Evolutionary conservation across 2,329 filamentous ascomycete species (phyloP), one percentile per base, ranked within the genome.

Genomic region (Pseudocercospora crystallina): DNA sequence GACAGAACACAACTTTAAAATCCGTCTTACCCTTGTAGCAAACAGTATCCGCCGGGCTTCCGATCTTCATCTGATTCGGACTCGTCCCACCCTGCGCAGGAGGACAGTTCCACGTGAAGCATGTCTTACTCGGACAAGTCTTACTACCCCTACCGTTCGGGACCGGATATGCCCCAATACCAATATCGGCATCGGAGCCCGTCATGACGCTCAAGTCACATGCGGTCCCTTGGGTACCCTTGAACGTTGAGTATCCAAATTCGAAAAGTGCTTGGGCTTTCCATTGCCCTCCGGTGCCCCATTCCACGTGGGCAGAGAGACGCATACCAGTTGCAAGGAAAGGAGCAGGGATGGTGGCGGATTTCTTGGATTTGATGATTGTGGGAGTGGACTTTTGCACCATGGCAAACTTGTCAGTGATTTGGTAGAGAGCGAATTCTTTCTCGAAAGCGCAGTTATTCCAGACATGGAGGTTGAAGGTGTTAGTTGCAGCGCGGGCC

Each of bases 11-110:
- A 11, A 66, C 59, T 46, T 60, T 58, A 40, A 65, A 65, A 26
- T 61, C 57, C 13, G 57, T 64, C 51, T 58, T 58, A 8, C 63
- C 64, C 5, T 64, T 13, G 39, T 65, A 65, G 49, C 64, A 66
- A n/a, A 62, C 62, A 9, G 63, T 64, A 57, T 66, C 64, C 31
- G 64, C 64, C 12, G 64, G 61, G 40, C 53, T 59, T 1, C 60
- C 62, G 31, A 50, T 35, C 8, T 57, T 35, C 8, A 50, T 38
- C 53, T 66, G 63, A 35, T 58, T 43, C 5, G 61, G 55, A 34
- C 58, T 53, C 17, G 63, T 65, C 63, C 64, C 65, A 8, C 59
- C 61, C 40, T 66, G 56, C 13, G 40, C 38, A 8, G 45, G 30
- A 20, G 54, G 50, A 48, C 59, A 64, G 15, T 58, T 35, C 39